Evolutionary conservation across 352 stramenopile genomes (phyloP), one percentile per base, ranked within the genome.

Genomic region (Pythium volutum): DNA sequence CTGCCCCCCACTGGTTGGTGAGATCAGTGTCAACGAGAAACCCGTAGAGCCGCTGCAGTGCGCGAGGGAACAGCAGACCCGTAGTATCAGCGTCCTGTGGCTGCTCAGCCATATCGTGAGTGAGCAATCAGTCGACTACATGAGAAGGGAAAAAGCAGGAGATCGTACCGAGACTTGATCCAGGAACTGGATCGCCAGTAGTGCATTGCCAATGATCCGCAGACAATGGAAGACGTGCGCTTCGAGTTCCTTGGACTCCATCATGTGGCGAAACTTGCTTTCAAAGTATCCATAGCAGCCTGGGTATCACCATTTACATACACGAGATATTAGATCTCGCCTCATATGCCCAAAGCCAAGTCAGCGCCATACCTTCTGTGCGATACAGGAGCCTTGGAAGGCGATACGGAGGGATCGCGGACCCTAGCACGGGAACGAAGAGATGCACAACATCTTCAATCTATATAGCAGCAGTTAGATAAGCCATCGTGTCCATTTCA

Each of bases 151-250:
- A 7, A 8, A n/a, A 33, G n/a, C 22, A 65, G 59, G 26, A 68
- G n/a, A n/a, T n/a, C n/a, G n/a, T n/a, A 89, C 75, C 46, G 77
- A 49, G 14, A 67, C 57, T 42, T 70, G 43, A 41, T 66, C 73
- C 4, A 90, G 57, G 4, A 79, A 25, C n/a, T 78, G 27, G 2
- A 96, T 39, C 56, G 93, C 81, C 34, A 78, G 60, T 4, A 96
- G 53, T 2, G 77, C 72, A 45, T 96, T 96, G 10, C 88, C 88
- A 45, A 95, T 74, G 56, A 90, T 72, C 25, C 83, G 72, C 10
- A 95, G 75, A 29, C 73, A 88, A 58, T 97, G 87, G 31, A 96
- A 91, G 15, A 96, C 75, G 33, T 96, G 83, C 2, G 73, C 70
- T 61, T 93, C 83, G 3, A 96, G 73, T 50, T 93, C 88, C 25